Evolutionary conservation across 495 filamentous ascomycete genomes (phyloP).

Genomic region (Hypoxylon fragiforme): DNA sequence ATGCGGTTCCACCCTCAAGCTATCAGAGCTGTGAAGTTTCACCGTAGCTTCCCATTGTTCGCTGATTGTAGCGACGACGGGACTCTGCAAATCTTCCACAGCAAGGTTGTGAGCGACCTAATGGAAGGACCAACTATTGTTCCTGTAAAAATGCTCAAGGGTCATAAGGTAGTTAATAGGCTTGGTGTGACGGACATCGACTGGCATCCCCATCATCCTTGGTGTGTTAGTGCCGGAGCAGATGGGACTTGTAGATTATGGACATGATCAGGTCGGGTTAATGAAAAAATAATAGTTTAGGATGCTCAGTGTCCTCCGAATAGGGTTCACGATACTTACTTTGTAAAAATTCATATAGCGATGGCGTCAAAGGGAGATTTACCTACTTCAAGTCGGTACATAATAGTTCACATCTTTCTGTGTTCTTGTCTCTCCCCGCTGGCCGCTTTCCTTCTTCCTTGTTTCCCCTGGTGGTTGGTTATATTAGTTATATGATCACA

Average conservation of each 20-base stretch:
- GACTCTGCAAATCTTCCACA: conserved; percentile 92
- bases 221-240: conserved; percentile 90
- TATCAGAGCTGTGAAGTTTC: conserved; percentile 83
- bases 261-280: conserved; percentile 40
- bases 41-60: conserved; percentile 84
- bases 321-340: conserved; percentile 13
- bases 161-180: conserved; percentile 78
- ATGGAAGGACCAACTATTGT: conserved; percentile 96
- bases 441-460: too few species aligned
- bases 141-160: conserved; percentile 89
- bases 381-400: conserved; percentile 3
- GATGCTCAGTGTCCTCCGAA: conserved; percentile 15
- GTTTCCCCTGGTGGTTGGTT: too few species aligned
- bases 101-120: conserved; percentile 88
- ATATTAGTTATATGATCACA: conserved; percentile 1
- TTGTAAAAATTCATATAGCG: conserved; percentile 25
- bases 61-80: conserved; percentile 94
- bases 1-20: conserved; percentile 91
- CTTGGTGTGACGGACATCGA: conserved; percentile 91
- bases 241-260: conserved; percentile 72
- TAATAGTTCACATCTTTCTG: too few species aligned
- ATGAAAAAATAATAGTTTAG: neutral
- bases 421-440: neutral
- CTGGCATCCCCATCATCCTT: conserved; percentile 91
- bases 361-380: conserved; percentile 25